Evolutionary conservation across 352 stramenopile genomes (phyloP).

Genomic region (Pythium folliculosum): DNA sequence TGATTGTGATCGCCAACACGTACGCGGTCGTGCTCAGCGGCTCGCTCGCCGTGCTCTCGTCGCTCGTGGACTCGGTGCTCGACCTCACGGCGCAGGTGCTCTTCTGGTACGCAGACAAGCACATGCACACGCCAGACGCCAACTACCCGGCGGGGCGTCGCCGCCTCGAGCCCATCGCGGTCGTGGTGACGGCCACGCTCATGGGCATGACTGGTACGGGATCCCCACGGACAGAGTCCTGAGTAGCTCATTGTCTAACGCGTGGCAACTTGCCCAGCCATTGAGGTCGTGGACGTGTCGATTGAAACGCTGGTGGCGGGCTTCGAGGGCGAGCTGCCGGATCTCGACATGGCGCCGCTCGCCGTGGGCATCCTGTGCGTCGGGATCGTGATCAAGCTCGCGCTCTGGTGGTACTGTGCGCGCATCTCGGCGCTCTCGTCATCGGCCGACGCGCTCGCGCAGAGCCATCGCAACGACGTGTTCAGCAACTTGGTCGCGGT

Average conservation of each 20-base stretch:
- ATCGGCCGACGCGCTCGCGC: conserved; percentile 74
- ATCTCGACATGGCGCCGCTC: conserved; percentile 67
- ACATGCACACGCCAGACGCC: conserved; percentile 83
- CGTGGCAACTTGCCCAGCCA: conserved; percentile 38
- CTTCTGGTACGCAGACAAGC: conserved; percentile 94
- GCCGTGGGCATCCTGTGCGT: conserved; percentile 69
- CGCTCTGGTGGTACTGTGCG: conserved; percentile 78
- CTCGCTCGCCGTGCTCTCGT: conserved; percentile 93
- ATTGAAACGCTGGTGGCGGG: conserved; percentile 81
- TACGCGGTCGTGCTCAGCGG: conserved; percentile 83
- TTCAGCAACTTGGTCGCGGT: conserved; percentile 93
- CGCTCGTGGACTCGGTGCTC: conserved; percentile 93
- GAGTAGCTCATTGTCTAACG: too few relatives aligned
- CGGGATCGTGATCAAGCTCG: conserved; percentile 84
- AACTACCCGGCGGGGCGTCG: conserved; percentile 93
- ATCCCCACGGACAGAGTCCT: too few relatives aligned
- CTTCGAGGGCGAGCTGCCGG: conserved; percentile 56
- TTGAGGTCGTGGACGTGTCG: conserved; percentile 95
- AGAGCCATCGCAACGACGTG: conserved; percentile 98
- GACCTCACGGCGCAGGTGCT: conserved; percentile 94
- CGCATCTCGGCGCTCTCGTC: conserved; percentile 66
- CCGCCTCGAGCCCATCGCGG: conserved; percentile 93
- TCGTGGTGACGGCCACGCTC: conserved; percentile 95
- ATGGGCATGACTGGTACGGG: conserved; percentile 96
- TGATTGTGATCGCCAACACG: conserved; percentile 53